Conservation (phyloP, 2,329 filamentous ascomycete species). For the Pseudogymnoascus sp. region DNA sequence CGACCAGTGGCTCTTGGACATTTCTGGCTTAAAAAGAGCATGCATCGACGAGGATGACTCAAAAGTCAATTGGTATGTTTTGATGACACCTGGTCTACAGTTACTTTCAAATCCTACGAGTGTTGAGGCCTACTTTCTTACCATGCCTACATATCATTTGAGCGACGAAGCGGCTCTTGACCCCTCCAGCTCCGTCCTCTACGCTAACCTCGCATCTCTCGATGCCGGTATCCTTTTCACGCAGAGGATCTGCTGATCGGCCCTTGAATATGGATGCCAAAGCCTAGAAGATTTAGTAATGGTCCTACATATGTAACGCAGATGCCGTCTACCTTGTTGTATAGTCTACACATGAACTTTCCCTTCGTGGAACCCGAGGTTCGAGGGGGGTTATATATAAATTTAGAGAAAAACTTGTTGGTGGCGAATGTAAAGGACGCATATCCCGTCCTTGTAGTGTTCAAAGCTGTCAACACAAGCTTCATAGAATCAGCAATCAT, state of each 20-base stretch:
- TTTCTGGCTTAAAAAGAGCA: constrained; percentile 61
- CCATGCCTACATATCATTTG: constrained; percentile 68
- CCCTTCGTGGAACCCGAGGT: constrained; percentile 17
- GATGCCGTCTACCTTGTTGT: constrained; percentile 49
- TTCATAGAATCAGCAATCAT: constrained; percentile 26
- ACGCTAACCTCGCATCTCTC: constrained; percentile 67
- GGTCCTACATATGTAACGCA: neutral
- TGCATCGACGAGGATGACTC: constrained; percentile 66
- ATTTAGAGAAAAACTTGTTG: constrained; percentile 62
- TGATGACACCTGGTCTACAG: constrained; percentile 51
- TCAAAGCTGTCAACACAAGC: constrained; percentile 67
- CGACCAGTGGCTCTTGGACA: constrained; percentile 61
- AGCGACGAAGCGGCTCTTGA: constrained; percentile 63
- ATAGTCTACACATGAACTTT: constrained; percentile 68
- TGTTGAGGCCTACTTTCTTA: constrained; percentile 22
- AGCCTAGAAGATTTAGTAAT: constrained; percentile 34
- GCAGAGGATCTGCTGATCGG: constrained; percentile 50
- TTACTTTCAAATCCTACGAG: constrained; percentile 16
- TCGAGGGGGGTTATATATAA: constrained; percentile 49
- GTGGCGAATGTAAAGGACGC: constrained; percentile 61
- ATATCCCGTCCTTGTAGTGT: constrained; percentile 74
- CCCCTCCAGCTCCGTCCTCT: constrained; percentile 58
- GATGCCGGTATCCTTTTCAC: constrained; percentile 60
- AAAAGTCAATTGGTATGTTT: constrained; percentile 68
- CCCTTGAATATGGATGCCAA: constrained; percentile 68